Conservation (phyloP, 2,329 filamentous ascomycete genomes). For the Onygenales sp. region DNA sequence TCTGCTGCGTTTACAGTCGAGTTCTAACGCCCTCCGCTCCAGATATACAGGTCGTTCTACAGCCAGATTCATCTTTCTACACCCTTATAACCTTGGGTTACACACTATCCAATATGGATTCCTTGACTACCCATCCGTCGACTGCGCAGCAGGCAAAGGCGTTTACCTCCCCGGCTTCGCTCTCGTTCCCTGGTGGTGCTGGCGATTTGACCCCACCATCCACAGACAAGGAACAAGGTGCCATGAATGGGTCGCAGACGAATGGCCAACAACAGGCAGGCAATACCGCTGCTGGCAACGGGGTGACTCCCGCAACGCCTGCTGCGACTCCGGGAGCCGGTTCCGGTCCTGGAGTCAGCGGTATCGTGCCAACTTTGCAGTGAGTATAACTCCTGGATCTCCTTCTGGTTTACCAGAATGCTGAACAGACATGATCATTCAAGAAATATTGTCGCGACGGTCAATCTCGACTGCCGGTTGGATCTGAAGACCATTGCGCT, state of each 20-base stretch:
- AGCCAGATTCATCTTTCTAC: conserved; percentile 10
- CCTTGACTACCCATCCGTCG: conserved; percentile 81
- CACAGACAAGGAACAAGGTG: conserved; percentile 55
- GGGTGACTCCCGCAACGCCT: conserved; percentile 81
- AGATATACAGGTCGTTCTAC: not conserved
- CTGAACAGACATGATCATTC: conserved; percentile 31
- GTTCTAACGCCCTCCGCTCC: not conserved
- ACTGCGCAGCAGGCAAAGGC: conserved; percentile 90
- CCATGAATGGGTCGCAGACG: conserved; percentile 34
- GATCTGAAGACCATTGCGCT: conserved; percentile 98
- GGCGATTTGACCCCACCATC: conserved; percentile 74
- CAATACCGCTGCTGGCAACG: conserved; percentile 58
- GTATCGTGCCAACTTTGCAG: conserved; percentile 89
- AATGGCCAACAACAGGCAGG: conserved; percentile 45
- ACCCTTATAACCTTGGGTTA: conserved; percentile 19
- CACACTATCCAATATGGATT: conserved; percentile 55
- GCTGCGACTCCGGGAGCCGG: conserved; percentile 81
- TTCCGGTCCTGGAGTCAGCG: conserved; percentile 72
- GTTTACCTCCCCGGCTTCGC: conserved; percentile 83
- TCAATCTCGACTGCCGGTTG: conserved; percentile 94
- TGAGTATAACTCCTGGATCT: conserved; percentile 59
- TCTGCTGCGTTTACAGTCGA: not conserved
- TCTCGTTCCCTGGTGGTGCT: conserved; percentile 81
- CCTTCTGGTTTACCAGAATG: conserved; percentile 38
- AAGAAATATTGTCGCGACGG: conserved; percentile 98